phyloP scores from a whole-genome alignment of 225 moss, liverwort and hornwort genomes.

The Pleurozium schreberi region DNA sequence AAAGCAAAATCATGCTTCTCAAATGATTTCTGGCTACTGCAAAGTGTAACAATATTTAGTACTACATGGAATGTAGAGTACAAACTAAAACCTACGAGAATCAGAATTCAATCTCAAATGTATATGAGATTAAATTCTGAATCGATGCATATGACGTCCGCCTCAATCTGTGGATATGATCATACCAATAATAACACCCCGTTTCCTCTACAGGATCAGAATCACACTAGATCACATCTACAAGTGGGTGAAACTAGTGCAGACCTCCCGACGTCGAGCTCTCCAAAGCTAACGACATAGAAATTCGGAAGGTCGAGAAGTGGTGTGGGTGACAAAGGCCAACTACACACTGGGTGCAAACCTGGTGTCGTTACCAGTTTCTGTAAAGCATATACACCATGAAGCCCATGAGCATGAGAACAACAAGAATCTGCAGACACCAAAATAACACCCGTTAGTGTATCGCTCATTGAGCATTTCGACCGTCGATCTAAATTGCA shows the following conservation, averaged over 20 bases:
- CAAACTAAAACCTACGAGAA: neutral
- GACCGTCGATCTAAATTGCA: neutral
- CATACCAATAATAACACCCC: neutral
- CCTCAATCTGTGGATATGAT: neutral
- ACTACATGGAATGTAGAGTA: neutral
- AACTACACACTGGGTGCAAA: neutral
- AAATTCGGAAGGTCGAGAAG: neutral
- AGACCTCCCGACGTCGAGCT: neutral
- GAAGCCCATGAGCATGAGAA: slow-evolving; percentile 14
- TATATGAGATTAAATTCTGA: neutral
- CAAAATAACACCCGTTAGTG: neutral
- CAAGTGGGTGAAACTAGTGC: neutral
- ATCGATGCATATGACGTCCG: neutral
- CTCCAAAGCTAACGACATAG: neutral
- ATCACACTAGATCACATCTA: neutral
- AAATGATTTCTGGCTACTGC: neutral
- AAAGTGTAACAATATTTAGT: neutral
- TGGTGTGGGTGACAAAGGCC: neutral
- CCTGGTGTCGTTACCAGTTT: slow-evolving; percentile 22
- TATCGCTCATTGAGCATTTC: neutral
- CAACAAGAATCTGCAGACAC: slow-evolving; percentile 28
- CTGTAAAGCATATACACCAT: slow-evolving; percentile 42
- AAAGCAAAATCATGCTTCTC: neutral
- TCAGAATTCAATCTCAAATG: neutral
- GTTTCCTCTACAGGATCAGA: neutral